phyloP scores from a whole-genome alignment of 2,329 filamentous ascomycete species.

The Fusarium redolens region DNA sequence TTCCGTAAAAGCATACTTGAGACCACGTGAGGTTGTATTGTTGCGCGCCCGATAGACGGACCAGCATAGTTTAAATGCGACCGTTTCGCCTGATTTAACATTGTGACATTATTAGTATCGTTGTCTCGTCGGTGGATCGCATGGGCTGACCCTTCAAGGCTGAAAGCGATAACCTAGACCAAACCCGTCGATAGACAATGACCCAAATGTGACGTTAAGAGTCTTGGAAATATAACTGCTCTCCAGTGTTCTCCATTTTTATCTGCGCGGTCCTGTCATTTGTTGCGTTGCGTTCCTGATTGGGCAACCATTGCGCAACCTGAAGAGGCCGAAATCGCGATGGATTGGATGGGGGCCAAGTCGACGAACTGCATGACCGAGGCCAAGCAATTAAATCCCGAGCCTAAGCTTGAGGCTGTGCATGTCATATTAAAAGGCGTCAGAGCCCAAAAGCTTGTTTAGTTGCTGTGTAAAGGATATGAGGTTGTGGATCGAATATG shows the following conservation, averaged over 20 bases:
- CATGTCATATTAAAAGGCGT: background rate
- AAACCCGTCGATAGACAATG: conserved; percentile 17
- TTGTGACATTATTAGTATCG: conserved; percentile 2
- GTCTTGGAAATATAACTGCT: background rate
- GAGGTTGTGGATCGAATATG: background rate
- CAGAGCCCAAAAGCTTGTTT: conserved; percentile 15
- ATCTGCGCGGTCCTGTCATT: conserved; percentile 13
- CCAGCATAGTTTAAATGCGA: conserved; percentile 3
- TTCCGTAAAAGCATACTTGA: background rate
- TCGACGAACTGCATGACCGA: conserved; percentile 1
- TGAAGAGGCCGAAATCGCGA: conserved; percentile 22
- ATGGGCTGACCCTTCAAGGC: conserved; percentile 3
- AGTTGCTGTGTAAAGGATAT: background rate
- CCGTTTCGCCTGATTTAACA: conserved; percentile 15
- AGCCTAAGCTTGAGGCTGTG: conserved; percentile 15
- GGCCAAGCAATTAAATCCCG: conserved; percentile 8
- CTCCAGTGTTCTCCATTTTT: conserved; percentile 24
- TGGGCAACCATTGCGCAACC: conserved; percentile 34
- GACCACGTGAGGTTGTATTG: background rate
- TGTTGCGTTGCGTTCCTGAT: conserved; percentile 27
- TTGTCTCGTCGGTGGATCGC: conserved; percentile 12
- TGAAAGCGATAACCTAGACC: conserved; percentile 28
- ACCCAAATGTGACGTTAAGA: conserved; percentile 32
- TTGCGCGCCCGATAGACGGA: background rate
- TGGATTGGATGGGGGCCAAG: conserved; percentile 6